phyloP scores from a whole-genome alignment of 129 eudicot species.

The Helianthus annuus region DNA sequence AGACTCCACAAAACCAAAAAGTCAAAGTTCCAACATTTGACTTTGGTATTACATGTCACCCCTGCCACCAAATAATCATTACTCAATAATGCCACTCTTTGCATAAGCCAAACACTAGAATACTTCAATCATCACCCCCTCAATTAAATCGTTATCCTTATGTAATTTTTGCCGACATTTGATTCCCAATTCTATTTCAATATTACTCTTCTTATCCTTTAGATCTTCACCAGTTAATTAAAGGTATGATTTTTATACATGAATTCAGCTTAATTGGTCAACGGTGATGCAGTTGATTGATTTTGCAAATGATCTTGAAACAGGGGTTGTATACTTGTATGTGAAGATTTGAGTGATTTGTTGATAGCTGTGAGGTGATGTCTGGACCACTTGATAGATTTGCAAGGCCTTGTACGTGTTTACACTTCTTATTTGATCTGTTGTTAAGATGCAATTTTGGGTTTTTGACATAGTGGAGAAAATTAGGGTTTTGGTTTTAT shows the following conservation, averaged over 20 bases:
- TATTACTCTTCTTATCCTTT: not conserved
- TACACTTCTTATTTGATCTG: not conserved
- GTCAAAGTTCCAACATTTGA: constrained; percentile 13
- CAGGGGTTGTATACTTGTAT: not conserved
- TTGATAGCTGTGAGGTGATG: constrained; percentile 44
- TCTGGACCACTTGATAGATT: constrained; percentile 89
- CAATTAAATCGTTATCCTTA: too few species aligned
- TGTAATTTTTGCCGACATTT: constrained; percentile 3
- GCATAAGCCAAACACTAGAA: not conserved
- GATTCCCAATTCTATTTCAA: constrained; percentile 14
- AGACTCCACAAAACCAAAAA: not conserved
- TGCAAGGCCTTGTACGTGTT: constrained; percentile 80
- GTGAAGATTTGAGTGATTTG: not conserved
- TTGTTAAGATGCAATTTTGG: not conserved
- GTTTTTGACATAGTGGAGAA: too few species aligned
- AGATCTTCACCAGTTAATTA: not conserved
- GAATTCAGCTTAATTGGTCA: constrained; percentile 11
- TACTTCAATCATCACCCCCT: not conserved
- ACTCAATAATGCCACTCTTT: constrained; percentile 18
- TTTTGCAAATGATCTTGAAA: constrained; percentile 10
- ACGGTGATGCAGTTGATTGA: constrained; percentile 6
- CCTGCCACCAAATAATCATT: constrained; percentile 8
- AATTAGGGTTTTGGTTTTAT: constrained; percentile 28
- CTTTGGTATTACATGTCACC: constrained; percentile 28
- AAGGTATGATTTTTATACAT: constrained; percentile 3